Conservation (phyloP, 192 early-diverging fungal genomes). For the Dimargaris cristalligena region DNA sequence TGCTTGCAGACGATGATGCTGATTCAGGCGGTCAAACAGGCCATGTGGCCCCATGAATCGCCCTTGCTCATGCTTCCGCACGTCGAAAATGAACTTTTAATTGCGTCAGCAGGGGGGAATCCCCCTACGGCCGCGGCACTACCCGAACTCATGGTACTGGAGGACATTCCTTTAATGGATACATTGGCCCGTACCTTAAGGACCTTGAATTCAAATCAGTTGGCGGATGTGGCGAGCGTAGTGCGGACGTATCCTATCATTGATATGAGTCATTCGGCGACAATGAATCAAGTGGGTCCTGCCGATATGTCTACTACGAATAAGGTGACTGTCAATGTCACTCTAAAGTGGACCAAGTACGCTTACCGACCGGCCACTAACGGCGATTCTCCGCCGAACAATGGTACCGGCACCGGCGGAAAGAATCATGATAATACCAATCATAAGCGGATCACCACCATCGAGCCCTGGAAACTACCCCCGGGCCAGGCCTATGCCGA, state of each 20-base stretch:
- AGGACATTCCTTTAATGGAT: slow-evolving; percentile 17
- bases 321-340: slow-evolving; percentile 13
- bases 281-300: background rate
- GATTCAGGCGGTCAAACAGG: slow-evolving; percentile 89
- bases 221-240: slow-evolving; percentile 12
- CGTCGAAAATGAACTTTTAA: slow-evolving; percentile 17
- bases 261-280: too few species aligned
- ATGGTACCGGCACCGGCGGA: too few species aligned
- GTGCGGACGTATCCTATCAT: slow-evolving; percentile 28
- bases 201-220: slow-evolving; percentile 15
- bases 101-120: too few species aligned
- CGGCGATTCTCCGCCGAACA: too few species aligned
- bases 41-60: slow-evolving; percentile 61
- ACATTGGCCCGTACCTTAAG: slow-evolving; percentile 5
- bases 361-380: too few species aligned
- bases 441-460: too few species aligned
- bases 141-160: slow-evolving; percentile 21
- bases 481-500: slow-evolving; percentile 57
- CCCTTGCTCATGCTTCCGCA: slow-evolving; percentile 48
- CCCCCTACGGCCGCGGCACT: slow-evolving; percentile 8
- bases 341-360: too few species aligned
- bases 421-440: too few species aligned
- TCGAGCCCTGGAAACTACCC: slow-evolving; percentile 14
- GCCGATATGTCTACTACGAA: slow-evolving; percentile 13
- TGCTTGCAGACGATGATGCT: slow-evolving; percentile 61